Evolutionary conservation across 306 rosid genomes (phyloP), one percentile per base, ranked within the genome.

Genomic region (Medicago lupulina): DNA sequence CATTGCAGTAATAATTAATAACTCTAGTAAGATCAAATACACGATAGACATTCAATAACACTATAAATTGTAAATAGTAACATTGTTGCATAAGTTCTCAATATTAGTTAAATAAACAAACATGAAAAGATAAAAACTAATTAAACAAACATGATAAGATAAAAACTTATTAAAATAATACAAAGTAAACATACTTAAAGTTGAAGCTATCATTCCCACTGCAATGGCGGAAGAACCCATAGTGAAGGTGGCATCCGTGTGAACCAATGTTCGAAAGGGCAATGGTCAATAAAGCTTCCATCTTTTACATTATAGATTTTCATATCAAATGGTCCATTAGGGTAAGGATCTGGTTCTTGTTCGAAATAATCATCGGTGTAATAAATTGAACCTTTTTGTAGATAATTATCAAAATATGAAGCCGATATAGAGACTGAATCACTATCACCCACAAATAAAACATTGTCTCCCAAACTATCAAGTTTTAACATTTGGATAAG

Each of bases 401-500:
- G 44, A 31, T 8, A 60, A 13, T 13, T 60, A 60, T 21, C 14
- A 7, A 60, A 61, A 31, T 61, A 61, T 7, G 43, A 61, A 34
- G 67, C 67, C 0, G 67, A 61, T 9, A 61, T 1, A 14, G 67
- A 61, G 7, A 31, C 17, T 0, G 67, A 61, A 61, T 61, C 67
- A 34, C 6, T 47, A 47, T 47, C 54, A 47, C 54, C 54, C 2
- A 47, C n/a, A 13, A 47, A 47, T 13, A 47, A 8, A 5, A 63
- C 16, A 63, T 63, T 63, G 47, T 63, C 47, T 63, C 68, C 68
- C 8, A 63, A 36, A 36, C 14, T 63, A n/a, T 34, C 23, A 3
- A 36, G 46, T 8, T 36, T 63, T 10, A 8, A 34, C 14, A 15
- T 63, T 63, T 16, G 23, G 7, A 15, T 1, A 63, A 63, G 46